Percentiles rank a stretch among this genome's conserved stretches.
Evolutionary conservation across 805 yeast genomes (phyloP).

Genomic region (Metschnikowia bowlesiae): DNA sequence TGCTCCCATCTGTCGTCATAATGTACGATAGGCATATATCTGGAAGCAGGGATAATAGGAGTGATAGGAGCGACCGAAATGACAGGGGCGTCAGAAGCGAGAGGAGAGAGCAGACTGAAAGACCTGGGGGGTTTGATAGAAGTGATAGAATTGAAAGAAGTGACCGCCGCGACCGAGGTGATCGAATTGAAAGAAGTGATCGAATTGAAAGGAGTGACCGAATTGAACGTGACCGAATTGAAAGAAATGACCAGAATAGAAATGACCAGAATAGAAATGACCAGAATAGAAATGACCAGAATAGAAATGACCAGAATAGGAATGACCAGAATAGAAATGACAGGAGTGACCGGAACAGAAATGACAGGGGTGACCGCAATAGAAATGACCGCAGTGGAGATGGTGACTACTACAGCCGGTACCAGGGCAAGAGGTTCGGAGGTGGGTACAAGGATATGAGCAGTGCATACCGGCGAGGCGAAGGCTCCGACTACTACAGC

Average conservation of each 20-base stretch:
- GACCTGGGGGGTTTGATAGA: too few species aligned
- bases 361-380: background rate
- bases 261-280: background rate
- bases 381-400: slow-evolving; percentile 3
- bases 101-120: too few species aligned
- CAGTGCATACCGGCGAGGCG: slow-evolving; percentile 5
- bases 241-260: background rate
- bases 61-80: background rate
- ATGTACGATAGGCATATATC: background rate
- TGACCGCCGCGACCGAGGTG: too few species aligned
- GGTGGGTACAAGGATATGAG: background rate
- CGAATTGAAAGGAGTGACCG: too few species aligned
- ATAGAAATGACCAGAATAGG: background rate
- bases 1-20: too few species aligned
- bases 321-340: slow-evolving; percentile 8
- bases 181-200: too few species aligned
- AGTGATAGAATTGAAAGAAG: too few species aligned
- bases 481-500: slow-evolving; percentile 12
- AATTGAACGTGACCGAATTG: too few species aligned
- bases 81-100: too few species aligned
- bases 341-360: slow-evolving; percentile 4
- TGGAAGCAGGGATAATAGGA: background rate
- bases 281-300: slow-evolving; percentile 7
- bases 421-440: slow-evolving; percentile 6
- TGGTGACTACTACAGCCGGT: slow-evolving; percentile 6